Evolutionary conservation across 2,329 filamentous ascomycete genomes (phyloP).

Genomic region (Penicillium freii): DNA sequence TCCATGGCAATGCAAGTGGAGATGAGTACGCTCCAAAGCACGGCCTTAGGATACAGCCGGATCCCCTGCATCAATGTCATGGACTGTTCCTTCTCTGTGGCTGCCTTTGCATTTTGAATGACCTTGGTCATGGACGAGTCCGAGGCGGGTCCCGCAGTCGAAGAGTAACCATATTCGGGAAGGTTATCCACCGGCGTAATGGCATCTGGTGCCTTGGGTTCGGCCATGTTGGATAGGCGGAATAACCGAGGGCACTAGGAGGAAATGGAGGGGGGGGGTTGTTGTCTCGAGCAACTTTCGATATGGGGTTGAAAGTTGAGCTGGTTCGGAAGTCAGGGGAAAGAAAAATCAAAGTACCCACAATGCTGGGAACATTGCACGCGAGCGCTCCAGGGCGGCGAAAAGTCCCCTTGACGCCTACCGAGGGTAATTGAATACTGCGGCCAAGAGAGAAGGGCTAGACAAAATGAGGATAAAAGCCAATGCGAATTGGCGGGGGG

Average conservation of each 20-base stretch:
- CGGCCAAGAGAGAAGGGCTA: background rate
- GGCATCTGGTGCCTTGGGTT: conserved; percentile 29
- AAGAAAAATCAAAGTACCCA: conserved; percentile 25
- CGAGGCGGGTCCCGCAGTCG: conserved; percentile 19
- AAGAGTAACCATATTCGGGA: conserved; percentile 9
- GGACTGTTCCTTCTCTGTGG: conserved; percentile 52
- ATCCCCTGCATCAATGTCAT: conserved; percentile 76
- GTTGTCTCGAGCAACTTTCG: background rate
- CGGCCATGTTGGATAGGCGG: conserved; percentile 25
- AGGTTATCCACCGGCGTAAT: conserved; percentile 25
- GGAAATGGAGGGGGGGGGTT: background rate
- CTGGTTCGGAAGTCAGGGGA: conserved; percentile 20
- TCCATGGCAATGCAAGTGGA: conserved; percentile 93
- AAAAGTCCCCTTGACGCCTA: conserved; percentile 3
- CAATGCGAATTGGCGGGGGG: conserved; percentile 19
- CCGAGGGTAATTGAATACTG: background rate
- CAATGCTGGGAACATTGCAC: conserved; percentile 19
- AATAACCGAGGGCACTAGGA: background rate
- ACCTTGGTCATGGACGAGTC: conserved; percentile 33
- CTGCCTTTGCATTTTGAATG: conserved; percentile 43
- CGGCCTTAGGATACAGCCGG: conserved; percentile 80
- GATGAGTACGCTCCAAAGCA: conserved; percentile 78
- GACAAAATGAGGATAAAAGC: conserved; percentile 13
- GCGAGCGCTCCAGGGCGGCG: conserved; percentile 14
- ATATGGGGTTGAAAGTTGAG: conserved; percentile 1